phyloP scores from a whole-genome alignment of 2,329 filamentous ascomycete species.

The Microdochium bolleyi region DNA sequence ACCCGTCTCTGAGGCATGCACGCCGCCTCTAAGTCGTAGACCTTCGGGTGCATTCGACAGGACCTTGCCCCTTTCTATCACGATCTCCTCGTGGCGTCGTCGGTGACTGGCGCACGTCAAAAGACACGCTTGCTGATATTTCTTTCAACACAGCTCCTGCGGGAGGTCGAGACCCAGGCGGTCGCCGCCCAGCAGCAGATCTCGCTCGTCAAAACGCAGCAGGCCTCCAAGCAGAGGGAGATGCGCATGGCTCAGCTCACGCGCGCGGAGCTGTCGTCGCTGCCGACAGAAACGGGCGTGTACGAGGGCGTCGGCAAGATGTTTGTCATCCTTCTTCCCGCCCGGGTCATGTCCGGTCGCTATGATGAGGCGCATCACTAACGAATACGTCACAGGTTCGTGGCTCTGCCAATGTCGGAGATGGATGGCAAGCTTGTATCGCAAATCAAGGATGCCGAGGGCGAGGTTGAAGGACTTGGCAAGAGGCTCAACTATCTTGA shows the following conservation, averaged over 20 bases:
- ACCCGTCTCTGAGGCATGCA: slow-evolving; percentile 1
- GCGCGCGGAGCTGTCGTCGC: slow-evolving; percentile 67
- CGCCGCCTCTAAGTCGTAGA: slow-evolving; percentile 1
- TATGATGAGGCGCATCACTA: not conserved
- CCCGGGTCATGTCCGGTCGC: not conserved
- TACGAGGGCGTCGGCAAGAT: slow-evolving; percentile 98
- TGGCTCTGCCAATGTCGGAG: slow-evolving; percentile 63
- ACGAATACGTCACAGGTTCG: slow-evolving; percentile 61
- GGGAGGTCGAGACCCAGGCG: slow-evolving; percentile 90
- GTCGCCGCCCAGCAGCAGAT: slow-evolving; percentile 88
- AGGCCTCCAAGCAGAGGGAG: slow-evolving; percentile 79
- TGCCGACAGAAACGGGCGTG: slow-evolving; percentile 69
- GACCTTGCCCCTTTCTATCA: not conserved
- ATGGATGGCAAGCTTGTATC: slow-evolving; percentile 68
- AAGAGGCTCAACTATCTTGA: slow-evolving; percentile 92
- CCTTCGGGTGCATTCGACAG: slow-evolving; percentile 2
- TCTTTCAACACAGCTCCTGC: slow-evolving; percentile 56
- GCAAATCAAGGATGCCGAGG: slow-evolving; percentile 68
- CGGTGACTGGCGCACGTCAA: not conserved
- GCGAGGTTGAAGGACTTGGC: slow-evolving; percentile 71
- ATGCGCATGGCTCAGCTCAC: slow-evolving; percentile 84
- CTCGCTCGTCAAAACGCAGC: slow-evolving; percentile 74
- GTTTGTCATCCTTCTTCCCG: slow-evolving; percentile 40
- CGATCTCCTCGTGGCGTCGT: not conserved
- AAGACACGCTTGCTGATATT: not conserved